Evolutionary conservation across 345 rosid species (phyloP).

Genomic region (Eucalyptus lansdowneana): DNA sequence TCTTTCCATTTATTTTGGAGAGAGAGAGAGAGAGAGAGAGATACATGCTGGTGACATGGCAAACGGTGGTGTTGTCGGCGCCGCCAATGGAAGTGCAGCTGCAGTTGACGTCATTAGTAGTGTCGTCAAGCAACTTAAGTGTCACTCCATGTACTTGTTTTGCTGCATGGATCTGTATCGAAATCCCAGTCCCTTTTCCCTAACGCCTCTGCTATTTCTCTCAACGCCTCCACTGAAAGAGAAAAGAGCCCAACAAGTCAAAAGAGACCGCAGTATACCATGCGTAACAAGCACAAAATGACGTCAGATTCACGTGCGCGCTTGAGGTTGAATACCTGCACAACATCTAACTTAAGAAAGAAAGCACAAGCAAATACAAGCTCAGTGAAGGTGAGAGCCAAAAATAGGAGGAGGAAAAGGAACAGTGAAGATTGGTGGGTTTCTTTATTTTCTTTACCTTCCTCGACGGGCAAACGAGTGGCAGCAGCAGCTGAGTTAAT

Average conservation of each 20-base stretch:
- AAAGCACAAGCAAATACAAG: neutral
- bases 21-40: neutral
- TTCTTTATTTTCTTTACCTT: neutral
- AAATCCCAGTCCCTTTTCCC: neutral
- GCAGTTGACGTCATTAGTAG: neutral
- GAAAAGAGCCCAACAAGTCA: neutral
- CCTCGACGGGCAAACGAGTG: neutral
- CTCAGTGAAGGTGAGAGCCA: too few species aligned
- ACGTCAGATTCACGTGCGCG: neutral
- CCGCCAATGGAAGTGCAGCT: too few species aligned
- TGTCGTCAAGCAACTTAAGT: accelerated
- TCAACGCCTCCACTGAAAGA: neutral
- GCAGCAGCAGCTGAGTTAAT: accelerated
- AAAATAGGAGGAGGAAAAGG: neutral
- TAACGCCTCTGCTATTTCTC: accelerated
- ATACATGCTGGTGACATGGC: too few species aligned
- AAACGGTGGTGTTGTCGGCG: neutral
- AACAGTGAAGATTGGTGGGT: neutral
- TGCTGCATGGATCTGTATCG: accelerated
- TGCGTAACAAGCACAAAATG: neutral
- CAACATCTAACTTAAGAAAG: neutral
- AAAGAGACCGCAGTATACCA: neutral
- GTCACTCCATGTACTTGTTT: neutral
- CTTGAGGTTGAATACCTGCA: neutral
- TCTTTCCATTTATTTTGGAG: too few species aligned